Percentiles rank a stretch among this genome's conserved stretches.
Conservation (phyloP, 2,329 filamentous ascomycete genomes). For the Fusarium falciforme region DNA sequence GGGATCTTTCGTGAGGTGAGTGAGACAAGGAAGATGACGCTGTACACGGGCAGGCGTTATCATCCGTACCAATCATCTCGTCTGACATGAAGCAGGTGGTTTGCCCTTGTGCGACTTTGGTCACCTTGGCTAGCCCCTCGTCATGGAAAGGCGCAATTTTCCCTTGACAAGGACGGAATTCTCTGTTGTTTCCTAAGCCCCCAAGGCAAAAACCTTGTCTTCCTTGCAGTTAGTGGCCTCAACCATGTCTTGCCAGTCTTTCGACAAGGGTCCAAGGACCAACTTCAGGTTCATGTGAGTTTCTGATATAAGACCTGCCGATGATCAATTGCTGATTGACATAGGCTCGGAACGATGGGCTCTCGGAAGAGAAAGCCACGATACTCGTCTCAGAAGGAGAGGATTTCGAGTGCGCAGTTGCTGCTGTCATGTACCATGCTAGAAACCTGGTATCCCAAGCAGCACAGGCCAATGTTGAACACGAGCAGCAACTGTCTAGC, state of each 20-base stretch:
- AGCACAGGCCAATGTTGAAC: conserved; percentile 57
- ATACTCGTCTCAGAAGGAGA: conserved; percentile 79
- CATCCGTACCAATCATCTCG: neutral
- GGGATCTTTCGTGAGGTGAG: conserved; percentile 64
- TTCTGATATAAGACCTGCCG: neutral
- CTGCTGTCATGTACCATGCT: conserved; percentile 89
- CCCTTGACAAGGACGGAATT: conserved; percentile 80
- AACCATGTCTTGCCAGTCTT: conserved; percentile 78
- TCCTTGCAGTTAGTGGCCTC: conserved; percentile 82
- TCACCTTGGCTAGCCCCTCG: conserved; percentile 89
- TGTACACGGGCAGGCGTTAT: neutral
- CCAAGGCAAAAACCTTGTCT: conserved; percentile 79
- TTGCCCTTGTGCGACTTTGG: conserved; percentile 83
- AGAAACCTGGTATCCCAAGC: conserved; percentile 61
- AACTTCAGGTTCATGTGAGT: conserved; percentile 72
- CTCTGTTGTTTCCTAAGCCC: conserved; percentile 80
- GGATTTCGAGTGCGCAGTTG: conserved; percentile 79
- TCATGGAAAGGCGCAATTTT: conserved; percentile 77
- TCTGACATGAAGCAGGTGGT: conserved; percentile 68
- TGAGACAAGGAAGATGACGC: neutral
- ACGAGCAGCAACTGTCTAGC: conserved; percentile 58
- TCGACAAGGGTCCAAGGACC: conserved; percentile 71
- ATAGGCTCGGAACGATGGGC: conserved; percentile 75
- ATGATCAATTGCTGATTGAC: conserved; percentile 20
- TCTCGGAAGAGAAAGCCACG: conserved; percentile 63